phyloP scores from a whole-genome alignment of 73 alveolate genomes.

The Blepharisma japonicum region DNA sequence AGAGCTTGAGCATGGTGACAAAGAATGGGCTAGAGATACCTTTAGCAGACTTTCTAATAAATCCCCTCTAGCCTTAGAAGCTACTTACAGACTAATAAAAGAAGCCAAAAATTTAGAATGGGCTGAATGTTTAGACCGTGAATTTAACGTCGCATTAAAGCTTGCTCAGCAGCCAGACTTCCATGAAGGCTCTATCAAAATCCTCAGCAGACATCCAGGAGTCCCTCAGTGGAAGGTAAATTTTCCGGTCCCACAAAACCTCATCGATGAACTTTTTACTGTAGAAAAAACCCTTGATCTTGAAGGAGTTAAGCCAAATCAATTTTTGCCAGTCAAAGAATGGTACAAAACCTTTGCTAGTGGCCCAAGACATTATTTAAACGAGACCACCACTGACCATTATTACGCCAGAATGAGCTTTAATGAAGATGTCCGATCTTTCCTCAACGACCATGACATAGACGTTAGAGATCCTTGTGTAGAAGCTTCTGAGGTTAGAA shows the following conservation, averaged over 20 bases:
- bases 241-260: neutral
- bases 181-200: neutral
- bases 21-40: neutral
- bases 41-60: neutral
- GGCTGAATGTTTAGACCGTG: slow-evolving; percentile 13
- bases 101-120: neutral
- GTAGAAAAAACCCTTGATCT: neutral
- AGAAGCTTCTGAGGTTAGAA: neutral
- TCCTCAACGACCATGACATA: neutral
- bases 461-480: neutral
- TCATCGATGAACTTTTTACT: neutral
- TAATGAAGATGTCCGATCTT: neutral
- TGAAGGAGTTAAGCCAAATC: neutral
- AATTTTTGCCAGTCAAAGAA: slow-evolving; percentile 14
- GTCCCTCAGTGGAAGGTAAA: slow-evolving; percentile 10
- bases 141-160: slow-evolving; percentile 4
- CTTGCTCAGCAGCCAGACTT: slow-evolving; percentile 9
- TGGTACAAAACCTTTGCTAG: neutral
- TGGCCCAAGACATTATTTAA: neutral
- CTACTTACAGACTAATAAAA: neutral
- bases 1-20: neutral
- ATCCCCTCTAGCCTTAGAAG: neutral
- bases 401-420: neutral
- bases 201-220: neutral
- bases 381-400: neutral